phyloP scores from a whole-genome alignment of 148 eudicot genomes.

The Rhododendron simsii region DNA sequence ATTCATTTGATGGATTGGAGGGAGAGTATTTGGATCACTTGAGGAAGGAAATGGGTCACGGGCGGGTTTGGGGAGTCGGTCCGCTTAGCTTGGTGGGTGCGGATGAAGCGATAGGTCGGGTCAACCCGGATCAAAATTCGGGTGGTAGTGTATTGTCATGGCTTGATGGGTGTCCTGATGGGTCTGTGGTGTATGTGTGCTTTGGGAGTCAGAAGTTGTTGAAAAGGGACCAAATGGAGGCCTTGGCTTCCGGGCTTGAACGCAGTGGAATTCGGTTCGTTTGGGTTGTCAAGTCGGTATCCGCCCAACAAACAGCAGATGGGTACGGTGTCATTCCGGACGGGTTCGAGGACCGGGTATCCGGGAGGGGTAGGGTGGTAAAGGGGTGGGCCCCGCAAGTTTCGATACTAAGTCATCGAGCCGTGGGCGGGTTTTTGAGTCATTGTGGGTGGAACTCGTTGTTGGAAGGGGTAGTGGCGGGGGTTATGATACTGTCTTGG shows the following conservation, averaged over 20 bases:
- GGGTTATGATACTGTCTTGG: slow-evolving; percentile 60
- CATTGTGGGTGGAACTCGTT: slow-evolving; percentile 75
- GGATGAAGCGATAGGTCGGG: slow-evolving; percentile 10
- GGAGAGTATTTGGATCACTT: slow-evolving; percentile 34
- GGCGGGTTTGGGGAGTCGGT: slow-evolving; percentile 36
- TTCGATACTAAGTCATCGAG: slow-evolving; percentile 44
- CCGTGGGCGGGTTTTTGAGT: slow-evolving; percentile 54
- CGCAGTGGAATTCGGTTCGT: slow-evolving; percentile 37
- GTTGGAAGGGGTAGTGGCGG: slow-evolving; percentile 44
- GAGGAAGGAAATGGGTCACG: slow-evolving; percentile 22
- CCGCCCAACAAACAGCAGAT: slow-evolving; percentile 15
- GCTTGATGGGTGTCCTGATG: slow-evolving; percentile 50
- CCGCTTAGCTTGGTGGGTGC: slow-evolving; percentile 31
- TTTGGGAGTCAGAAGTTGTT: slow-evolving; percentile 63
- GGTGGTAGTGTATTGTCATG: slow-evolving; percentile 24
- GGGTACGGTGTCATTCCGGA: slow-evolving; percentile 19
- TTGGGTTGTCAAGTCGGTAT: slow-evolving; percentile 44
- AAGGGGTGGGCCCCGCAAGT: slow-evolving; percentile 64
- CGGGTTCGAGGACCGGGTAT: slow-evolving; percentile 32
- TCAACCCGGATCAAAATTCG: slow-evolving; percentile 8
- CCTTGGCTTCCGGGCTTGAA: slow-evolving; percentile 47
- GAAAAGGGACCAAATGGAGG: slow-evolving; percentile 44
- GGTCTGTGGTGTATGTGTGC: slow-evolving; percentile 54
- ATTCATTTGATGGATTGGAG: slow-evolving; percentile 44
- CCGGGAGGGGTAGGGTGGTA: slow-evolving; percentile 32